Percentiles rank a stretch among this genome's conserved stretches.
These are phyloP conservation scores for Populus simonii DNA, from an alignment of 345 rosid species.

Conservation along the genomic window DNA sequence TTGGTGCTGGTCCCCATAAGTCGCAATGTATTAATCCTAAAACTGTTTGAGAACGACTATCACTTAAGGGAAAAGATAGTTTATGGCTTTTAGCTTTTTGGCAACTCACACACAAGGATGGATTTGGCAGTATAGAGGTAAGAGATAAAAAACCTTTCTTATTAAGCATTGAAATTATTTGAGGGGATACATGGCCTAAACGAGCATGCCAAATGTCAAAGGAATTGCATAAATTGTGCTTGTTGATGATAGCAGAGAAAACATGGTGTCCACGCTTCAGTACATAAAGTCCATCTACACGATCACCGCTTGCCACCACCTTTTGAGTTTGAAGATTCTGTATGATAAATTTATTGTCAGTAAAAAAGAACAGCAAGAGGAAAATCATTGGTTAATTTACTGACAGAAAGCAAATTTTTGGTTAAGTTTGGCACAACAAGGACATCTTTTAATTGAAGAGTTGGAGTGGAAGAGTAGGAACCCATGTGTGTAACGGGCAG, in stretches of 20 bases:
- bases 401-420: slow-evolving; percentile 5
- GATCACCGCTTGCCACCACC: not conserved
- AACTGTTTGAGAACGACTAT: not conserved
- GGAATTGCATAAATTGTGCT: not conserved
- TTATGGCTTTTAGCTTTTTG: slow-evolving; percentile 3
- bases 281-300: not conserved
- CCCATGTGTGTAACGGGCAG: slow-evolving; percentile 5
- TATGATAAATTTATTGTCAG: not conserved
- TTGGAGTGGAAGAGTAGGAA: not conserved
- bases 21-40: not conserved
- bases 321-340: not conserved
- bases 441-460: not conserved
- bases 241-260: not conserved
- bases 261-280: not conserved
- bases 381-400: slow-evolving; percentile 3
- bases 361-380: not conserved
- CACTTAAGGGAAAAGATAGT: not conserved
- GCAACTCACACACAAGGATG: not conserved
- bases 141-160: not conserved
- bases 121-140: slow-evolving; percentile 1
- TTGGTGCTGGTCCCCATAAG: not conserved
- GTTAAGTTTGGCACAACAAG: slow-evolving; percentile 8
- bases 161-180: not conserved
- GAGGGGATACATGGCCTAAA: not conserved
- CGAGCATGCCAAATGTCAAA: slow-evolving; percentile 5